These are phyloP conservation scores for Thermoascus crustaceus DNA, from an alignment of 2,329 filamentous ascomycete species.

Conservation along the genomic window DNA sequence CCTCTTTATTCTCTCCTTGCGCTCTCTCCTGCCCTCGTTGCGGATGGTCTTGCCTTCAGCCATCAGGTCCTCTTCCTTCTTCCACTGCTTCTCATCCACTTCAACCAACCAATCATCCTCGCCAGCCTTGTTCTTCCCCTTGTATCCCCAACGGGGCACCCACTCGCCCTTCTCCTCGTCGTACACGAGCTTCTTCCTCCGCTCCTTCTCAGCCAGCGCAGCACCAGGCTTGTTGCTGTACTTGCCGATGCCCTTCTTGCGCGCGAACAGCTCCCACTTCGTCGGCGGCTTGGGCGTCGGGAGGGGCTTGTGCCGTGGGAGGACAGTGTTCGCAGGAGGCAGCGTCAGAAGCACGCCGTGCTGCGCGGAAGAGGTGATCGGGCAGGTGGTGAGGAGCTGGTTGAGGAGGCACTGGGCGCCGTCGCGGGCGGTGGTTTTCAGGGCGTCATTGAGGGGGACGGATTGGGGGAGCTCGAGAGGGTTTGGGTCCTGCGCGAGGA, in stretches of 20 bases:
- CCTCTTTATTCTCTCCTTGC: conserved; percentile 54
- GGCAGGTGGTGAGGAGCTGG: conserved; percentile 83
- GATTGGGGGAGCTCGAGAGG: conserved; percentile 55
- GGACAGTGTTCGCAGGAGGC: conserved; percentile 57
- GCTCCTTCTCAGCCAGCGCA: conserved; percentile 57
- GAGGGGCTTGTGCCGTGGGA: conserved; percentile 88
- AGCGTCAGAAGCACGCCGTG: conserved; percentile 71
- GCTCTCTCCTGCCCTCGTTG: conserved; percentile 59
- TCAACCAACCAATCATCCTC: conserved; percentile 87
- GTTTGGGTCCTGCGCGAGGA: conserved; percentile 81
- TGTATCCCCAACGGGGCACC: conserved; percentile 92
- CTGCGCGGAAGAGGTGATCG: conserved; percentile 57
- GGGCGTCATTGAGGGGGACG: conserved; percentile 52
- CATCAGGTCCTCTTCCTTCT: conserved; percentile 52
- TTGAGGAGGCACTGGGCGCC: conserved; percentile 88
- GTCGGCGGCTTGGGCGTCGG: conserved; percentile 74
- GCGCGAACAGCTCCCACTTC: conserved; percentile 93
- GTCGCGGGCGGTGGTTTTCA: conserved; percentile 71
- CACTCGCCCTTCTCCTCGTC: conserved; percentile 80
- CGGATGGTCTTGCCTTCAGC: conserved; percentile 56
- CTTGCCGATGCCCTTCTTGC: conserved; percentile 87
- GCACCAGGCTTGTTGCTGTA: conserved; percentile 58
- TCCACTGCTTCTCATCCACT: conserved; percentile 69
- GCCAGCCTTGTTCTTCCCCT: conserved; percentile 76
- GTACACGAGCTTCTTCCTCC: conserved; percentile 62